phyloP scores from a whole-genome alignment of 768 basidiomycete genomes.

The Mycena olivaceomarginata region DNA sequence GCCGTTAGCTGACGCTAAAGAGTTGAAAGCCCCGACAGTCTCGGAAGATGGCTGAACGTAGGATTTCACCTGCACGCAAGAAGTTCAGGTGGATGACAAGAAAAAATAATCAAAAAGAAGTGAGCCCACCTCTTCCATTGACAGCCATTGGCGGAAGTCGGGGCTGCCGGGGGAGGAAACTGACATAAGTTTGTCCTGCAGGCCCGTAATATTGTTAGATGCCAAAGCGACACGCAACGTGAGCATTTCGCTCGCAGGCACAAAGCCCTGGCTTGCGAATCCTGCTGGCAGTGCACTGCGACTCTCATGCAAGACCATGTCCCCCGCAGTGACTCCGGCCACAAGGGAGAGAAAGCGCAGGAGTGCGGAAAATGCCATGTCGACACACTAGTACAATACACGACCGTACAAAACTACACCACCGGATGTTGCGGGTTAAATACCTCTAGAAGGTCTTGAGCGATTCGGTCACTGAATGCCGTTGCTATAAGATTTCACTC shows the following conservation, averaged over 20 bases:
- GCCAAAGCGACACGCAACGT: conserved; percentile 6
- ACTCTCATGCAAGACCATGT: neutral
- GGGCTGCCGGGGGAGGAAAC: neutral
- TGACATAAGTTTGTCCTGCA: conserved; percentile 2
- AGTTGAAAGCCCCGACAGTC: conserved; percentile 1
- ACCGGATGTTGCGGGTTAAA: neutral
- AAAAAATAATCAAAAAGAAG: neutral
- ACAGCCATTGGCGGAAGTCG: neutral
- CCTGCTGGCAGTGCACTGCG: neutral
- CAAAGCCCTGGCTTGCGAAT: neutral
- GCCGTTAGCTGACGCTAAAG: neutral
- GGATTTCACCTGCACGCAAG: neutral
- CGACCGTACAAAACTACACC: neutral
- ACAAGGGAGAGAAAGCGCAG: neutral
- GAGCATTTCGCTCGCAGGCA: neutral
- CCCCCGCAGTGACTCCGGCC: neutral
- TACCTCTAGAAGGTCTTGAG: neutral
- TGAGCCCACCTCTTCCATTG: neutral
- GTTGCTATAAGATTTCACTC: no score
- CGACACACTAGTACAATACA: neutral
- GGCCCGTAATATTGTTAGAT: neutral
- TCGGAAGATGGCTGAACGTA: conserved; percentile 2
- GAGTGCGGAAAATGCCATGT: conserved; percentile 4
- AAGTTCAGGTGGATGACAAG: neutral
- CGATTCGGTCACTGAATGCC: neutral